Evolutionary conservation across 352 stramenopile genomes (phyloP).

Genomic region (Globisporangium polare): DNA sequence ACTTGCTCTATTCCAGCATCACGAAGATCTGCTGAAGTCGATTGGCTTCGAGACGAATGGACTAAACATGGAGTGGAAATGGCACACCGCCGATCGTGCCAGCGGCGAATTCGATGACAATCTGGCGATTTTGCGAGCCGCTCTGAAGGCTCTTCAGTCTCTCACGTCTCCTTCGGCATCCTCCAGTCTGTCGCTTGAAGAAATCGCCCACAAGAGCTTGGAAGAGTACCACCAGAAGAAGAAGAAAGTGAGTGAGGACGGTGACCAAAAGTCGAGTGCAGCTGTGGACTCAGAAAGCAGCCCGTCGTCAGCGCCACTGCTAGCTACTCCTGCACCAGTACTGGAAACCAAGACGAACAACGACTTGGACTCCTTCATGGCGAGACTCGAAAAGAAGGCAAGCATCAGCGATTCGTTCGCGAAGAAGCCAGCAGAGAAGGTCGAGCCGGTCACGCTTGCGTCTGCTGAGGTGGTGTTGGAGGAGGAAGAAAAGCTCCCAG

Average conservation of each 20-base stretch:
- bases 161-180: conserved; percentile 29
- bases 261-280: conserved; percentile 1
- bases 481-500: conserved; percentile 26
- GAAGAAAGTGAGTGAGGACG: conserved; percentile 13
- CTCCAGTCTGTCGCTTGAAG: conserved; percentile 48
- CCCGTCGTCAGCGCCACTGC: conserved; percentile 6
- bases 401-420: conserved; percentile 26
- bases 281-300: neutral
- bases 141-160: conserved; percentile 60
- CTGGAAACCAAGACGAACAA: conserved; percentile 6
- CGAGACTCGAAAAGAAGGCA: conserved; percentile 42
- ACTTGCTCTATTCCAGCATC: conserved; percentile 34
- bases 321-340: conserved; percentile 8
- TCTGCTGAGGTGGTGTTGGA: neutral
- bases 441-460: neutral
- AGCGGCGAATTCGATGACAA: conserved; percentile 70
- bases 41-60: conserved; percentile 74
- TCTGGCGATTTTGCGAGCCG: conserved; percentile 52
- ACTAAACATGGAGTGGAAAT: conserved; percentile 84
- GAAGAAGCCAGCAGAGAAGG: conserved; percentile 20
- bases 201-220: conserved; percentile 41
- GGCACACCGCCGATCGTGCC: conserved; percentile 55
- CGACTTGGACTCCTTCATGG: conserved; percentile 53
- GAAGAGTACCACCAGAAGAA: conserved; percentile 29
- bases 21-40: conserved; percentile 68